phyloP scores from a whole-genome alignment of 2,329 filamentous ascomycete genomes.

The Waltergamsia citrina region DNA sequence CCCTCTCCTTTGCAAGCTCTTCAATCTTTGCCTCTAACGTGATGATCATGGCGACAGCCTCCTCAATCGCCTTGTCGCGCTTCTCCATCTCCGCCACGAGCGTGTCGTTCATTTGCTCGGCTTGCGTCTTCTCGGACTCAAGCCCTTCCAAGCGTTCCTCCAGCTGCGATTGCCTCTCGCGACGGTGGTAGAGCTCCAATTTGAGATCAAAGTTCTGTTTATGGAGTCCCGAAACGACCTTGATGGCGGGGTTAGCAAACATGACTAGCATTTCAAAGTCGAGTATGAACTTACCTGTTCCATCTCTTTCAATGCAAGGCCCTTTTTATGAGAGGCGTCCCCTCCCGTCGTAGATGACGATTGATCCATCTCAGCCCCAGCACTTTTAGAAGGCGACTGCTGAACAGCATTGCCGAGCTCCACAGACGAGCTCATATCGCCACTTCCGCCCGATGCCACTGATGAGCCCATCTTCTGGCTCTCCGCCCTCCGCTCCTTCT shows the following conservation, averaged over 20 bases:
- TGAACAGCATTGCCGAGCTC: constrained; percentile 25
- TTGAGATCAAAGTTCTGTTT: constrained; percentile 75
- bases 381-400: constrained; percentile 26
- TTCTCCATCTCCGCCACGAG: constrained; percentile 54
- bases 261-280: not conserved
- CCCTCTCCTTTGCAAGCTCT: constrained; percentile 40
- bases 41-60: constrained; percentile 62
- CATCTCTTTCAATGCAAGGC: constrained; percentile 57
- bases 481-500: constrained; percentile 39
- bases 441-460: constrained; percentile 11
- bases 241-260: not conserved
- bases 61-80: constrained; percentile 60
- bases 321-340: constrained; percentile 36
- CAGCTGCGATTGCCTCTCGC: constrained; percentile 51
- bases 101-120: constrained; percentile 48
- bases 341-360: constrained; percentile 31
- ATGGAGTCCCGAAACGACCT: constrained; percentile 58
- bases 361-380: constrained; percentile 23
- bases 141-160: constrained; percentile 49
- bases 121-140: constrained; percentile 41
- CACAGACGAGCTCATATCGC: constrained; percentile 26
- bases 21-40: constrained; percentile 51
- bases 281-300: constrained; percentile 39
- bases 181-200: constrained; percentile 59
- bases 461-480: constrained; percentile 27